Base-by-base conservation (phyloP, 371 early-diverging fungal genomes). In the Massospora cicadina region DNA sequence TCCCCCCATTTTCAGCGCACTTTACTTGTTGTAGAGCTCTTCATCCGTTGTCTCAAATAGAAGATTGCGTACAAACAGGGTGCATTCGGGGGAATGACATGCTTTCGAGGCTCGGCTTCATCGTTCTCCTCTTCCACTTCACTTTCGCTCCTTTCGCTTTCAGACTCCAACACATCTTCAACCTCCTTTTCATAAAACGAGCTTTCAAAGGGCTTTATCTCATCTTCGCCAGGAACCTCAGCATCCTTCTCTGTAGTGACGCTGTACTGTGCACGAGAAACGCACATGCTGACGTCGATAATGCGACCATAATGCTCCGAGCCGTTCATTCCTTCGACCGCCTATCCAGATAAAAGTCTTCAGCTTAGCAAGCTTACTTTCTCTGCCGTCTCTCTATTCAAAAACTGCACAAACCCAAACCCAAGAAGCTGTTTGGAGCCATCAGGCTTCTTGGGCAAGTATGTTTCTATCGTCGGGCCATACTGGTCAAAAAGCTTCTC, bases 21-120 rank as follows among this genome's bases (percentile, higher is more conserved):
- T 81, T 75, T 76, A 83, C 83, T 80, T 71, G 64, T 82, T 81
- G 65, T 77, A 75, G 13, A 96, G 77, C 58, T 83, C 88, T 54
- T 87, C 85, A 69, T 93, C 87, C 10, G 83, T 86, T 0, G 90
- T 82, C 32, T 93, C 95, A 68, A 92, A 95, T 30, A 87, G 77
- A 59, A 96, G 70, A 71, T 96, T 96, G 57, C 95, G 82, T 32
- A 96, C 77, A 72, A 96, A 96, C 30, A 95, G 77, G 1, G 96
- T 95, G 64, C 83, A 80, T 27, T 84, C 87, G 7, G 65, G 60
- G 26, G 54, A 28, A 0, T 29, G 28, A 66, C 13, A 64, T 24
- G 74, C 72, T 71, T 75, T 43, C 69, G 65, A 54, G 68, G 71
- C 64, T 74, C 63, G 2, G 71, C 74, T 0, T 74, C 76, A 2